These are phyloP conservation scores for Wallacemonas collosoma DNA, from an alignment of 208 protist genomes.

Conservation along the genomic window DNA sequence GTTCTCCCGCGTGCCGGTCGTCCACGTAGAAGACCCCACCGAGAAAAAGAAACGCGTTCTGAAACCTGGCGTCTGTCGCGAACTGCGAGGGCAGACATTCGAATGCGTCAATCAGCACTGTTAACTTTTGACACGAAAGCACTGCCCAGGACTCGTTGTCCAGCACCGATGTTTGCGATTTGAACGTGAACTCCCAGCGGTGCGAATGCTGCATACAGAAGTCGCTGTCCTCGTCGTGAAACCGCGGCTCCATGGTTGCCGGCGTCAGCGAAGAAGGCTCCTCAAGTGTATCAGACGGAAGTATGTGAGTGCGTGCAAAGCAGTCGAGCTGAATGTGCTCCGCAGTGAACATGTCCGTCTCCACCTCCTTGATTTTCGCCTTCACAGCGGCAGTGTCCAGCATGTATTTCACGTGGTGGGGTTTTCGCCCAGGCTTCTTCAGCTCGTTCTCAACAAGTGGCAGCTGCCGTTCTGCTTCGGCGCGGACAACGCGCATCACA, in stretches of 20 bases:
- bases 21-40: constrained; percentile 83
- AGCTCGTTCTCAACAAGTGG: constrained; percentile 32
- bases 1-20: constrained; percentile 54
- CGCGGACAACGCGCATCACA: constrained; percentile 38
- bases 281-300: not conserved
- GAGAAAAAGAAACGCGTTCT: constrained; percentile 83
- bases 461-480: constrained; percentile 61
- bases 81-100: constrained; percentile 40
- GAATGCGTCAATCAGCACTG: constrained; percentile 72
- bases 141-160: constrained; percentile 68
- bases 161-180: constrained; percentile 30
- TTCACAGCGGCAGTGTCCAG: constrained; percentile 62
- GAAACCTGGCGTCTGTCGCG: constrained; percentile 19
- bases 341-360: constrained; percentile 28
- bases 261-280: constrained; percentile 26
- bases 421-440: constrained; percentile 29
- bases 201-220: constrained; percentile 79
- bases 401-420: constrained; percentile 45
- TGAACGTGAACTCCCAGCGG: constrained; percentile 74
- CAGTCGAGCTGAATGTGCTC: constrained; percentile 25
- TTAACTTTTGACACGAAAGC: constrained; percentile 72
- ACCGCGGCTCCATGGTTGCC: constrained; percentile 26
- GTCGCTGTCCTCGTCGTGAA: constrained; percentile 51
- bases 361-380: constrained; percentile 24
- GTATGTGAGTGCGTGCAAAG: constrained; percentile 23